Base-by-base conservation (phyloP, 345 rosid species). In the Eucalyptus rudis region DNA sequence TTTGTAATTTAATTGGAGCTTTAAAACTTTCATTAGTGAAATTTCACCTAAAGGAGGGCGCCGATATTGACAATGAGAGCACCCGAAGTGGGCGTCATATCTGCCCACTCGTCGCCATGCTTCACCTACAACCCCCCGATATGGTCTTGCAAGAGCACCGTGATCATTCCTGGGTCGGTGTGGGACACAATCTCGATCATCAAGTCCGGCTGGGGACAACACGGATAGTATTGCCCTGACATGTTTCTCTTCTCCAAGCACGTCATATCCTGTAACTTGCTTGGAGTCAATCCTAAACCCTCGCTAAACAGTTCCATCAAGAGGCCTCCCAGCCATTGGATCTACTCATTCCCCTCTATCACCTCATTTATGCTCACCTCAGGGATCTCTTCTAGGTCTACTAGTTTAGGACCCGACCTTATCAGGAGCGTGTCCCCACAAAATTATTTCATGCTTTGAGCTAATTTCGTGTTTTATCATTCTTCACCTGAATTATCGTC, bases 121-220 rank as follows among this genome's bases (percentile, higher is more conserved):
- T 93, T 92, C 29, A 94, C 90, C 91, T 95, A 93, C 91, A 95
- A 71, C 29, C 97, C 93, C 9, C 94, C 92, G 3, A 86, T 31
- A 4, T 92, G 92, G 89, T 92, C 94, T 49, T 94, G 96, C 50
- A 93, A 86, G 87, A 93, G 56, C 86, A 94, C 66, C 1, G 95
- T 90, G 54, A 93, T 27, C 36, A 91, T 91, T 33, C 93, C 93
- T 4, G 93, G 93, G 87, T 95, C 95, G 0, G 93, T 92, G 84
- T 93, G 96, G 25, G 94, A 87, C 7, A 89, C 17, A 27, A 90
- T 79, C 12, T 95, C 95, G 2, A 93, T 85, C 15, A 93, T 95
- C 20, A 93, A 92, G 87, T 94, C 92, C 12, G 96, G 94, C 90
- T 93, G 95, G 1, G 96, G 97, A 59, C 96, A 95, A 47, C 44